Base-by-base conservation (phyloP, 1,139 yeast species). In the Diutina ranongensis region DNA sequence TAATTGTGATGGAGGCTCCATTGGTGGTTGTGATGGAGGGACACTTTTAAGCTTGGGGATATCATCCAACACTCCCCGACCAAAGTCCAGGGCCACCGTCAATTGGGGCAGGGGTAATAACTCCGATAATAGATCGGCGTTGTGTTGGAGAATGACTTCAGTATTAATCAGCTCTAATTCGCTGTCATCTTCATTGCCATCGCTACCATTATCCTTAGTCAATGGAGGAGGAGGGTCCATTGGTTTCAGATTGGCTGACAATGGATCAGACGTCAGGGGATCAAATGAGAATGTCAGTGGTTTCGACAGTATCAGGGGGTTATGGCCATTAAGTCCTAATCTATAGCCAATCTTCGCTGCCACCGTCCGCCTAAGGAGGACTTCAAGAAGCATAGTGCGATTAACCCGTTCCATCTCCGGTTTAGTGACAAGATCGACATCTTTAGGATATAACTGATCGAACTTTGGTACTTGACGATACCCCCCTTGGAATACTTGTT, bases 281-380 rank as follows among this genome's bases (percentile, higher is more conserved):
- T 15, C 32, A 7, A 38, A 31, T 10, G 44, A 31, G 4, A 44
- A 41, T 5, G 45, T 34, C 18, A 13, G 15, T 12, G 44, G 36
- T 3, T 19, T 13, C 19, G 20, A 25, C 41, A 38, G 44, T 22
- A 21, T 19, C 46, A 33, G 38, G 15, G 5, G 34, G 13, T 31
- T 15, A 7, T 15, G 34, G 5, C 28, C 28, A 10, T 25, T 25
- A 5, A 25, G 40, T 27, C 35, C 31, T n/a, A 52, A 44, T 41
- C 76, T 52, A 50, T 62, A 71, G 2, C 57, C 67, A 16, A 71
- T 59, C 54, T 71, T 71, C 2, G 73, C 75, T 38, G 73, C 70
- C 50, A 70, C 54, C 1, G 74, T 71, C 49, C 73, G 55, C 46
- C 75, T 58, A 16, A 71, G 48, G 40, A 71, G 57, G 1, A 68